Percentiles rank a stretch among this genome's conserved stretches.
These are phyloP conservation scores for Dalechampia spathulata DNA, from an alignment of 441 rosid genomes.

Conservation along the genomic window DNA sequence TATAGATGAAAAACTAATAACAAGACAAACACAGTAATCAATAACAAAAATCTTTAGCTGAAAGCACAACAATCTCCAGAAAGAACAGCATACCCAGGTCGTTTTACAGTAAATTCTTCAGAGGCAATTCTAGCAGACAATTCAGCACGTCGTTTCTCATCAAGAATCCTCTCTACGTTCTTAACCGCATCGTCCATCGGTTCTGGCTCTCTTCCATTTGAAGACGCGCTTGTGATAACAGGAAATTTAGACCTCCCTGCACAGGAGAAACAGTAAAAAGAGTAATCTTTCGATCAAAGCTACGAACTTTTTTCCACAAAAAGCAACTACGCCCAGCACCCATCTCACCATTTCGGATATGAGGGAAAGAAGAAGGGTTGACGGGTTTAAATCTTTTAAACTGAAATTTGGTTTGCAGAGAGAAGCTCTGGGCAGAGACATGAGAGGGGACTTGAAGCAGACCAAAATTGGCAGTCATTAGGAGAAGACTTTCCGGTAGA, in stretches of 20 bases:
- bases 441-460: constrained; percentile 24
- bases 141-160: constrained; percentile 70
- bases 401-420: constrained; percentile 12
- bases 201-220: constrained; percentile 63
- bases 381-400: constrained; percentile 16
- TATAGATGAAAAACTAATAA: constrained; percentile 45
- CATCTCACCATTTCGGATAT: neutral
- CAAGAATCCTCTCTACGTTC: constrained; percentile 40
- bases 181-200: constrained; percentile 33
- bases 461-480: constrained; percentile 33
- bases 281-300: neutral
- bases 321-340: neutral
- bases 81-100: constrained; percentile 41
- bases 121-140: constrained; percentile 81
- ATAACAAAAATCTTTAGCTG: constrained; percentile 1
- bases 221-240: constrained; percentile 32
- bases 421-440: constrained; percentile 2
- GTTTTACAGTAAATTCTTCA: constrained; percentile 68
- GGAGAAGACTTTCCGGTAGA: neutral
- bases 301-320: neutral
- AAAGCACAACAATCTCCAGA: neutral
- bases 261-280: neutral
- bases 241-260: constrained; percentile 25
- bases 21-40: neutral
- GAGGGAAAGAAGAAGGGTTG: constrained; percentile 6